A percentile compares a stretch with the other conserved stretches of the same genome.
Evolutionary conservation across 768 basidiomycete species (phyloP).

Genomic region (Tricholoma sp.): DNA sequence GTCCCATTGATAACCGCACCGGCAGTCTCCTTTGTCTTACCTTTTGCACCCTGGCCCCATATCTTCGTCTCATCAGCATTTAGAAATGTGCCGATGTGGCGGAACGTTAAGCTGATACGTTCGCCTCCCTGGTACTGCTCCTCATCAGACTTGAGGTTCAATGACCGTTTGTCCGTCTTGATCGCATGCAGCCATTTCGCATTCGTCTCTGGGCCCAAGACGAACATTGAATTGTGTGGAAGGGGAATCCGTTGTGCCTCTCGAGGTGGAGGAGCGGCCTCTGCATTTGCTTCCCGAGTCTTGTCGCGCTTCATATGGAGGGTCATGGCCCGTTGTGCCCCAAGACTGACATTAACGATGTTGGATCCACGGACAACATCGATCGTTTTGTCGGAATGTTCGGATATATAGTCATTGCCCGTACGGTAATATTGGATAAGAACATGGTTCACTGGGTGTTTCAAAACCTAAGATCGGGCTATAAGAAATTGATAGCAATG

Average conservation of each 20-base stretch:
- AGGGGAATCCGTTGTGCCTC: slow-evolving; percentile 61
- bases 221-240: slow-evolving; percentile 80
- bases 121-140: slow-evolving; percentile 50
- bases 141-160: slow-evolving; percentile 42
- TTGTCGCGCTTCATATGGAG: slow-evolving; percentile 50
- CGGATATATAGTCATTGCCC: slow-evolving; percentile 79
- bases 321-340: slow-evolving; percentile 73
- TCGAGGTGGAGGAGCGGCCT: slow-evolving; percentile 4
- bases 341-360: slow-evolving; percentile 79
- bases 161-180: slow-evolving; percentile 67
- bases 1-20: slow-evolving; percentile 48
- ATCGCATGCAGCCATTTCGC: slow-evolving; percentile 73
- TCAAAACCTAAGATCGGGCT: slow-evolving; percentile 20
- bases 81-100: slow-evolving; percentile 74
- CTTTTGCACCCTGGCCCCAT: slow-evolving; percentile 69
- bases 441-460: slow-evolving; percentile 77
- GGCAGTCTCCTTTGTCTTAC: slow-evolving; percentile 53
- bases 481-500: neutral
- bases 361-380: slow-evolving; percentile 70
- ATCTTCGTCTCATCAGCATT: slow-evolving; percentile 45
- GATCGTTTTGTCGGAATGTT: slow-evolving; percentile 85
- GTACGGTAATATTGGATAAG: slow-evolving; percentile 78
- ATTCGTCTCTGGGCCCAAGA: slow-evolving; percentile 72
- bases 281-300: slow-evolving; percentile 3
- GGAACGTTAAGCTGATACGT: slow-evolving; percentile 77